Conservation (phyloP, 805 yeast genomes). For the Hanseniaspora meyeri region DNA sequence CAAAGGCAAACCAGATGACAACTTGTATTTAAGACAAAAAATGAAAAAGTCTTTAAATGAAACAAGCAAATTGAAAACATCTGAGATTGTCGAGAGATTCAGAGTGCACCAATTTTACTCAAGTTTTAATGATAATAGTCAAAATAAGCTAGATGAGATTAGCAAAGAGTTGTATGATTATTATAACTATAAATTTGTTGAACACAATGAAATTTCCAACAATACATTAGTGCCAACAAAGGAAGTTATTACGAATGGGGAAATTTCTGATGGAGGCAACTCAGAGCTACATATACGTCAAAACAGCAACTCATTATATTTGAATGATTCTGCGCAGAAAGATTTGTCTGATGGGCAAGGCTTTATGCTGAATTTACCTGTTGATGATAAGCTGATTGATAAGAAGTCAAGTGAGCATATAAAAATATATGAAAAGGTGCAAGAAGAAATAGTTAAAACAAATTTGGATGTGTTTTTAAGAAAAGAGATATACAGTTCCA, state of each 20-base stretch:
- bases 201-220: conserved; percentile 13
- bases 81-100: conserved; percentile 7
- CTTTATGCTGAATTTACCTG: background rate
- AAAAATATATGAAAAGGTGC: conserved; percentile 5
- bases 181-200: conserved; percentile 18
- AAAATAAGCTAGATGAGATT: conserved; percentile 5
- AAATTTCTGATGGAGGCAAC: conserved; percentile 15
- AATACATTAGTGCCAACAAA: conserved; percentile 18
- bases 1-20: background rate
- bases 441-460: conserved; percentile 1
- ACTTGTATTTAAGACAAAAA: background rate
- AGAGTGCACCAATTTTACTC: conserved; percentile 10
- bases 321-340: conserved; percentile 13
- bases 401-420: conserved; percentile 4
- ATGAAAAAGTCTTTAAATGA: background rate
- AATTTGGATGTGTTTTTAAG: background rate
- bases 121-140: background rate
- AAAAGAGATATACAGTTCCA: conserved; percentile 1
- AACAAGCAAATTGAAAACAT: background rate
- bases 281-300: background rate
- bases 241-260: conserved; percentile 23
- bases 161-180: conserved; percentile 18
- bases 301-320: background rate
- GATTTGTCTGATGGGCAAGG: conserved; percentile 2
- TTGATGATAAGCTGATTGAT: conserved; percentile 5